Conservation (phyloP, 1,284 basidiomycete species). For the Cutaneotrichosporon cyanovorans region DNA sequence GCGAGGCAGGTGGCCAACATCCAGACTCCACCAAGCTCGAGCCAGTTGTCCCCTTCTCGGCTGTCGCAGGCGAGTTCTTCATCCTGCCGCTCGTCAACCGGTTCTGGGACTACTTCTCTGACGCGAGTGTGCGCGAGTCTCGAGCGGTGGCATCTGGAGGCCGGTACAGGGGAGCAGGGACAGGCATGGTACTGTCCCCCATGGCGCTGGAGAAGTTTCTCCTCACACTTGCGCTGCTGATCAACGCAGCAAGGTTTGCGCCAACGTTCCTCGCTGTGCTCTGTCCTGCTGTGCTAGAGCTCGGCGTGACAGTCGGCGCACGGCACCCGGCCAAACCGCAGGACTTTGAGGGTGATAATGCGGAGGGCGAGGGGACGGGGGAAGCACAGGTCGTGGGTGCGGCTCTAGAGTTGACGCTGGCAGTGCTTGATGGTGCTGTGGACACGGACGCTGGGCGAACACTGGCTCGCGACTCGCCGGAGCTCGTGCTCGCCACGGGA, state of each 20-base stretch:
- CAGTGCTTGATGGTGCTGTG: slow-evolving; percentile 65
- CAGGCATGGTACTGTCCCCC: slow-evolving; percentile 69
- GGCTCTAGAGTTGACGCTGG: slow-evolving; percentile 66
- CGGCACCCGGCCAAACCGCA: slow-evolving; percentile 48
- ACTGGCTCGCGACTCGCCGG: slow-evolving; percentile 65
- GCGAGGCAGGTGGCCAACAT: slow-evolving; percentile 1
- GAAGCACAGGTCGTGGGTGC: slow-evolving; percentile 66
- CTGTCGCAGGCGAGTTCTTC: slow-evolving; percentile 74
- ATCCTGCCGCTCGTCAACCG: slow-evolving; percentile 79
- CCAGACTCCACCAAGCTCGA: not conserved
- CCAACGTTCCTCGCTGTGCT: slow-evolving; percentile 69
- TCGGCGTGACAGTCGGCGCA: slow-evolving; percentile 69
- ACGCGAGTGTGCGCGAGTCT: slow-evolving; percentile 65
- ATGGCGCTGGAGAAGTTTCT: slow-evolving; percentile 67
- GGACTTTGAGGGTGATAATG: not conserved
- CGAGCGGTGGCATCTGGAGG: slow-evolving; percentile 52
- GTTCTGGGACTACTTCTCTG: slow-evolving; percentile 82
- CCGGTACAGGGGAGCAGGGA: slow-evolving; percentile 63
- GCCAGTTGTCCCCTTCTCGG: slow-evolving; percentile 53
- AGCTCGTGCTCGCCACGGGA: slow-evolving; percentile 61
- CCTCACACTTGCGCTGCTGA: slow-evolving; percentile 67
- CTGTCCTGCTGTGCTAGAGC: slow-evolving; percentile 69
- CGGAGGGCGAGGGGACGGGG: slow-evolving; percentile 5
- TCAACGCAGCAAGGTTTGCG: slow-evolving; percentile 71
- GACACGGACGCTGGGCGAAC: slow-evolving; percentile 68